Conservation (phyloP, 257 asterid genomes). For the Fraxinus quadrangulata region DNA sequence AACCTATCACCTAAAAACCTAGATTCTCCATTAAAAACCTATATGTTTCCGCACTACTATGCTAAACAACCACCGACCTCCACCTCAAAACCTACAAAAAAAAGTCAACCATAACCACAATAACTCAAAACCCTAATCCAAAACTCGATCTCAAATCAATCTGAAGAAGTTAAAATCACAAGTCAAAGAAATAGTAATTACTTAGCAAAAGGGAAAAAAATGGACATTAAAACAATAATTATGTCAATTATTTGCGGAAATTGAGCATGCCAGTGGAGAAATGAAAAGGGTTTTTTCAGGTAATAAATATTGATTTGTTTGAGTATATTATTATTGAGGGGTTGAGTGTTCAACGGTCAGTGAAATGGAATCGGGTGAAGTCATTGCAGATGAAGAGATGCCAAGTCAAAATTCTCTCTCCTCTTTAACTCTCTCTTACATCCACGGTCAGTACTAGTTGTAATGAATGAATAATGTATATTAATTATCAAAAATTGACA, state of each 20-base stretch:
- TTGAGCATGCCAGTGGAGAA: constrained; percentile 22
- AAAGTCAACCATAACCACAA: constrained; percentile 21
- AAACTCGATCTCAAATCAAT: constrained; percentile 2
- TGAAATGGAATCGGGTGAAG: constrained; percentile 27
- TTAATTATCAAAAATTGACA: background rate
- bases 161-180: background rate
- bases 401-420: constrained; percentile 36
- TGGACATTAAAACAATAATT: constrained; percentile 20
- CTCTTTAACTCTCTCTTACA: constrained; percentile 8
- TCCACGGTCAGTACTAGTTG: constrained; percentile 14
- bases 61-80: constrained; percentile 22
- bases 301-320: background rate
- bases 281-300: constrained; percentile 14
- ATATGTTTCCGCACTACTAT: constrained; percentile 19
- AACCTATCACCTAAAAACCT: constrained; percentile 26
- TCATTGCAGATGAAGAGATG: constrained; percentile 27
- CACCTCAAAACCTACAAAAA: constrained; percentile 8
- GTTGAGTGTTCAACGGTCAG: constrained; percentile 29
- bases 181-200: constrained; percentile 1
- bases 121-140: background rate
- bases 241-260: constrained; percentile 19
- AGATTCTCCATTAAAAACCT: constrained; percentile 35
- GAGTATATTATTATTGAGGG: constrained; percentile 3
- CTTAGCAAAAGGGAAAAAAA: background rate
- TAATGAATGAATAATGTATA: background rate